These are phyloP conservation scores for Voacanga thouarsii DNA, from an alignment of 257 asterid genomes.

Conservation along the genomic window DNA sequence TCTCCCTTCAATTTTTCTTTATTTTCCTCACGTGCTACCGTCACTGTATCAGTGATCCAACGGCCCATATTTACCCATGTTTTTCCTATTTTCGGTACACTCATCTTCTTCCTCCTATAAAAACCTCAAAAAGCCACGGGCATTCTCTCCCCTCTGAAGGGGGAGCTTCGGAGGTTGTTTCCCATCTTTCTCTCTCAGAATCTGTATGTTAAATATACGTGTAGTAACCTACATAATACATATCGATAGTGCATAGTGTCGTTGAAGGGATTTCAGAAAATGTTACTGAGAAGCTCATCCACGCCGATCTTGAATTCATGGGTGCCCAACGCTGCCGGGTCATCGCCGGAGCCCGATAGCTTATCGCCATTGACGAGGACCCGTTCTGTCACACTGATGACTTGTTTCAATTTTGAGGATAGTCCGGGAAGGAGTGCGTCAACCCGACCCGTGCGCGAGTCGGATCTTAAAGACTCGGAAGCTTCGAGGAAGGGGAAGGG, in stretches of 20 bases:
- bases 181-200: neutral
- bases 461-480: slow-evolving; percentile 35
- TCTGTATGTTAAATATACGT: neutral
- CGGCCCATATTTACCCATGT: neutral
- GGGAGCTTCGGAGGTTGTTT: neutral
- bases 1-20: too few species aligned
- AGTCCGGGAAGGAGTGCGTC: slow-evolving; percentile 14
- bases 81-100: neutral
- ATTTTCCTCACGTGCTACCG: neutral
- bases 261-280: neutral
- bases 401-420: slow-evolving; percentile 31
- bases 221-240: neutral
- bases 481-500: slow-evolving; percentile 34
- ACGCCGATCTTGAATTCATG: slow-evolving; percentile 58
- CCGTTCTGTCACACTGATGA: slow-evolving; percentile 39
- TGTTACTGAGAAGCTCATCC: slow-evolving; percentile 65
- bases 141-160: neutral
- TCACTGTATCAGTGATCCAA: neutral
- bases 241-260: neutral
- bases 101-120: neutral
- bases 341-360: slow-evolving; percentile 51
- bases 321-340: slow-evolving; percentile 37
- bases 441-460: slow-evolving; percentile 26
- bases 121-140: slow-evolving; percentile 4
- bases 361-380: slow-evolving; percentile 42